phyloP scores from a whole-genome alignment of 306 rosid species.

The Corylus heterophylla region DNA sequence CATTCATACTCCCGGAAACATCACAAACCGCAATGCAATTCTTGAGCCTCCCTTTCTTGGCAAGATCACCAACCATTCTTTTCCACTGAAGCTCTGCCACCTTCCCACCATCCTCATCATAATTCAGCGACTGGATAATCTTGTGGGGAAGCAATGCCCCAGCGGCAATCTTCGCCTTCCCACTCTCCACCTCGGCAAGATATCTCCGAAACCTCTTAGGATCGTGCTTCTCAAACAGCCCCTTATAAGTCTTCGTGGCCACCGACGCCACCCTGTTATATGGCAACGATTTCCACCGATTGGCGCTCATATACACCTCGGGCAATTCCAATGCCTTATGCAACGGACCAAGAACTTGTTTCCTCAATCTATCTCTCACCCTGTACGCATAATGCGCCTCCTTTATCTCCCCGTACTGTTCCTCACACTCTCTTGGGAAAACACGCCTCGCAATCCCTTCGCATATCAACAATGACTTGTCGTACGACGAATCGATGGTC shows the following conservation, averaged over 20 bases:
- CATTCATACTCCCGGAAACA: conserved; percentile 31
- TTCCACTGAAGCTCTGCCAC: conserved; percentile 44
- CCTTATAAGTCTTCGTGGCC: conserved; percentile 40
- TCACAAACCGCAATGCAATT: conserved; percentile 41
- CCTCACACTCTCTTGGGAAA: not conserved
- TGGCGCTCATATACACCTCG: conserved; percentile 18
- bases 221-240: conserved; percentile 26
- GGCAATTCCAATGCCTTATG: conserved; percentile 14
- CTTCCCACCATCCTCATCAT: conserved; percentile 9
- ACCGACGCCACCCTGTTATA: conserved; percentile 37
- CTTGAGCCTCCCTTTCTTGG: conserved; percentile 32
- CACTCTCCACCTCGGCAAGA: conserved; percentile 23
- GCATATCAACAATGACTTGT: conserved; percentile 4
- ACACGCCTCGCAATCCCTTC: conserved; percentile 22
- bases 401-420: conserved; percentile 4
- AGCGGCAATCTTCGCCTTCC: conserved; percentile 38
- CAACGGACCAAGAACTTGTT: conserved; percentile 10
- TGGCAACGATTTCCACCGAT: conserved; percentile 11
- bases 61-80: conserved; percentile 36
- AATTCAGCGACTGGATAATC: conserved; percentile 21
- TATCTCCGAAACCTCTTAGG: conserved; percentile 29
- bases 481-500: conserved; percentile 7
- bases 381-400: conserved; percentile 6
- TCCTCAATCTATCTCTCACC: conserved; percentile 14
- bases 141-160: conserved; percentile 51